Base-by-base conservation (phyloP, 441 rosid species). In the Erodium trifolium region DNA sequence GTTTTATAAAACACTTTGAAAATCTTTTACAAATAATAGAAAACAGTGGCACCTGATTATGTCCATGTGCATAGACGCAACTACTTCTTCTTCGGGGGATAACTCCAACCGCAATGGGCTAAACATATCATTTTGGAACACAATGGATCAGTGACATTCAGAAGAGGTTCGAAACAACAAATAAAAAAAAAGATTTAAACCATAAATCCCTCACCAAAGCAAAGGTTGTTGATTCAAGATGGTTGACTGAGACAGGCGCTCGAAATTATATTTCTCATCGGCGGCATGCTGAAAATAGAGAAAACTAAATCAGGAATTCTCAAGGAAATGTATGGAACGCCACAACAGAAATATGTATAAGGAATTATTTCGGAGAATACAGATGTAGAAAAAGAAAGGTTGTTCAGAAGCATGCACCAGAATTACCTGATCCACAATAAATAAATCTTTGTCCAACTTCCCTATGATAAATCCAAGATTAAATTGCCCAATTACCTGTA, bases 391-490 rank as follows among this genome's bases (percentile, higher is more conserved):
- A 41, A 68, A 68, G 47, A 71, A 72, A 51, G 16, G 29, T 34
- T 57, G 57, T 74, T 63, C 73, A 70, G 51, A 71, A 67, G 45
- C 45, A 41, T 41, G 45, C 45, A 41, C 45, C 45, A 41, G 11
- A 41, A 68, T 76, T 76, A 92, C 99, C 94, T 92, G 99, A 86
- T 94, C 99, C 82, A 94, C 96, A 11, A 94, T 90, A 81, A 94
- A 94, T 70, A 94, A 79, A 84, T 94, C 99, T 82, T 77, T 80
- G 76, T 88, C 97, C 79, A 92, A 70, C 84, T 87, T 94, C 63
- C 91, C 98, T 77, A 94, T 83, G 78, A 92, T 92, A 79, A 94
- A 94, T 62, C 99, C 99, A 78, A 88, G 97, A 81, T 94, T 94
- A 80, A 94, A 94, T 74, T 94, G 99, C 17, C 99, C 99, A 65